phyloP scores from a whole-genome alignment of 768 basidiomycete species.

The Rhodotorula graminis region DNA sequence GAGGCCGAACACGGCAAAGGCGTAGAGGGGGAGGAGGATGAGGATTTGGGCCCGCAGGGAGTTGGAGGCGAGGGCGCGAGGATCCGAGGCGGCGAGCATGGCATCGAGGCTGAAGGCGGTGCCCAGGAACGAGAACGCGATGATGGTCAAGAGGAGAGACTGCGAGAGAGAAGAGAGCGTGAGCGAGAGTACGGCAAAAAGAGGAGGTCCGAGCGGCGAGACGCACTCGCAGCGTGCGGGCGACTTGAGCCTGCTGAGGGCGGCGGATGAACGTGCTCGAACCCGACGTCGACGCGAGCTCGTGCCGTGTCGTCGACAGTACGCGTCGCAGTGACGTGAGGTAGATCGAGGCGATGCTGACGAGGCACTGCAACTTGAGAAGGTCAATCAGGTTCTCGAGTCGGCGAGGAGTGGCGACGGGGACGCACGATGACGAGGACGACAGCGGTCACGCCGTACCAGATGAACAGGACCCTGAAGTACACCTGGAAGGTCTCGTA shows the following conservation, averaged over 20 bases:
- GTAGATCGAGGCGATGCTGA: slow-evolving; percentile 4
- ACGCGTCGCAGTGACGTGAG: background rate
- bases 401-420: accelerated
- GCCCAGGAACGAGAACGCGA: slow-evolving; percentile 11
- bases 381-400: background rate
- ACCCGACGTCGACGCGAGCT: background rate
- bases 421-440: background rate
- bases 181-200: no score
- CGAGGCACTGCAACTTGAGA: background rate
- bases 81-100: background rate
- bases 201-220: no score
- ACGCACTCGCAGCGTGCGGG: background rate
- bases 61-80: background rate
- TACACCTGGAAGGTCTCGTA: background rate
- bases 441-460: slow-evolving; percentile 3
- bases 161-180: background rate
- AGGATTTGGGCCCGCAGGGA: background rate
- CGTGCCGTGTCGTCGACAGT: background rate
- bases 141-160: slow-evolving; percentile 4
- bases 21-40: slow-evolving; percentile 17
- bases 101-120: slow-evolving; percentile 5
- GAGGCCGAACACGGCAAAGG: slow-evolving; percentile 6
- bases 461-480: slow-evolving; percentile 7
- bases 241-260: background rate
- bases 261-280: background rate